A percentile compares a stretch with the other conserved stretches of the same genome.
These are phyloP conservation scores for Fusarium sp. DNA, from an alignment of 2,329 filamentous ascomycete genomes.

Conservation along the genomic window DNA sequence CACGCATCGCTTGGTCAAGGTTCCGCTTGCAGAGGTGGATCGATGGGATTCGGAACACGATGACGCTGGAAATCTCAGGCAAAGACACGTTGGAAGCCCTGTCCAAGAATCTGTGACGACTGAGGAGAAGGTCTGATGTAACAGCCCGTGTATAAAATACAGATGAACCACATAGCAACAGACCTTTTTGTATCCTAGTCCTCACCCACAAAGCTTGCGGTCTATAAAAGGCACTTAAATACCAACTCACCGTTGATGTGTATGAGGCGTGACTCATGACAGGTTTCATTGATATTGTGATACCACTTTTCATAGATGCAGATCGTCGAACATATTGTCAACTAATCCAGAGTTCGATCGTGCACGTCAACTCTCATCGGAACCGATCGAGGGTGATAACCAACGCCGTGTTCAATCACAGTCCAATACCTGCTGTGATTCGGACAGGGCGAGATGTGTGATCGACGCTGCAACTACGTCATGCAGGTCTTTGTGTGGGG, in stretches of 20 bases:
- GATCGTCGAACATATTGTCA: background rate
- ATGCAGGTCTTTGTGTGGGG: background rate
- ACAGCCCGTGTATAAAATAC: background rate
- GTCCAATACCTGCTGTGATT: background rate
- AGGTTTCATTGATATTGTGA: no score
- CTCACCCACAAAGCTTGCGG: background rate
- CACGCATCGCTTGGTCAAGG: slow-evolving; percentile 63
- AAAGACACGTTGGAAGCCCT: background rate
- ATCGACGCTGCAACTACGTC: background rate
- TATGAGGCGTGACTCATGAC: background rate
- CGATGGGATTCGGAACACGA: slow-evolving; percentile 72
- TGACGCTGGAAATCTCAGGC: slow-evolving; percentile 50
- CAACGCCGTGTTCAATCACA: background rate
- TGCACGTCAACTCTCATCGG: background rate
- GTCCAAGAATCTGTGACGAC: background rate
- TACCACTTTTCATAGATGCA: no score
- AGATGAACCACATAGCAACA: background rate
- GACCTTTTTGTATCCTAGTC: no score
- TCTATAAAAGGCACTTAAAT: background rate
- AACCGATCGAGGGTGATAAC: background rate
- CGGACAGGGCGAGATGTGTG: background rate
- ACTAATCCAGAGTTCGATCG: background rate
- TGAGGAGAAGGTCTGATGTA: slow-evolving; percentile 3
- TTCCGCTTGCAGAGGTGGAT: slow-evolving; percentile 62
- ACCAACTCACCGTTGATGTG: background rate